Evolutionary conservation across 2,329 filamentous ascomycete genomes (phyloP), one percentile per base, ranked within the genome.

Genomic region (Claviceps paspali): DNA sequence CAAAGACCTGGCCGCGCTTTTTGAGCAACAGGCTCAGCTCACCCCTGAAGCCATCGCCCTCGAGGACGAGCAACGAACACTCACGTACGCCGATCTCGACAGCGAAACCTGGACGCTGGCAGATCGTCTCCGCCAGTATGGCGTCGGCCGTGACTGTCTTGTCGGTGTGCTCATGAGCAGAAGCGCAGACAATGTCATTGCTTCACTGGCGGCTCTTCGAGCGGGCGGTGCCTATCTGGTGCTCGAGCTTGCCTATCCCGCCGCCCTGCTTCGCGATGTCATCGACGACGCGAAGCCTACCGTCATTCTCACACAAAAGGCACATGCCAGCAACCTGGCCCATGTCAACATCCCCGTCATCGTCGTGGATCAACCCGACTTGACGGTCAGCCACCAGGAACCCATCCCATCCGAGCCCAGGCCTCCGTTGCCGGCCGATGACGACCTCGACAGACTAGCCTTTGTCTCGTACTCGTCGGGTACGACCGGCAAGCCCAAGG

Each of bases 391-490:
- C 26, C 35, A 32, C 35, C 43, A 54, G 21, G 41, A 41, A 10
- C 39, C 41, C 7, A 33, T 40, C 9, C 46, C 49, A 3, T 45
- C 51, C 2, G 49, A 66, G n/a, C 52, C 62, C 5, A 61, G 65
- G 36, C 56, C 65, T 12, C 65, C 68, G 9, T 52, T 76, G 17
- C 76, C 78, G 2, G 62, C 67, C 0, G 72, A 78, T 6, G 67
- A 77, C 48, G 82, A 87, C 49, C 58, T 87, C 38, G 81, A 86
- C 44, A 68, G 77, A 30, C 65, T 87, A 15, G 75, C 79, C 14
- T 88, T 87, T 52, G 80, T 87, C n/a, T 80, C 79, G 1, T 86
- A 86, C 56, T 83, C 79, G 1, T 83, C 78, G 4, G 81, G 81
- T 26, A 84, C 81, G 0, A 86, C 81, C 1, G 81, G 81, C 45